phyloP scores from a whole-genome alignment of 805 yeast species.

The Naumovozyma castellii region DNA sequence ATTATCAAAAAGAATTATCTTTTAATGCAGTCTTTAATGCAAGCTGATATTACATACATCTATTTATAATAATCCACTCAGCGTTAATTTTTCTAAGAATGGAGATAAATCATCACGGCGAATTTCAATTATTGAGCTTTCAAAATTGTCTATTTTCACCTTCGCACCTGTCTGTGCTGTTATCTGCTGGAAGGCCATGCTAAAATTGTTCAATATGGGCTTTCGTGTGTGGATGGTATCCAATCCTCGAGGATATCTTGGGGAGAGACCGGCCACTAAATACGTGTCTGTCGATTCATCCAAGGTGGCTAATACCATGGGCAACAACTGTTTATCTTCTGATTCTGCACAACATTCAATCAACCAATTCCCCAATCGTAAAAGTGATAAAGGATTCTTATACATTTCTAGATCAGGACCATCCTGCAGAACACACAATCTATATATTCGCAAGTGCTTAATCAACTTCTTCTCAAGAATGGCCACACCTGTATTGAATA shows the following conservation, averaged over 20 bases:
- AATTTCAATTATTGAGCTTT: constrained; percentile 85
- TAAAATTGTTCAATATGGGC: constrained; percentile 66
- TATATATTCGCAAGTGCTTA: constrained; percentile 67
- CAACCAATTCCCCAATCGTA: constrained; percentile 84
- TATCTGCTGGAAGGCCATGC: constrained; percentile 83
- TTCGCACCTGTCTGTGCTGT: constrained; percentile 79
- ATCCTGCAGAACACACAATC: constrained; percentile 82
- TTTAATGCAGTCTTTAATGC: not conserved
- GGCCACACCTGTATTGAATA: constrained; percentile 84
- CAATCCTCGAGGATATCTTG: constrained; percentile 56
- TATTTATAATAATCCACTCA: constrained; percentile 49
- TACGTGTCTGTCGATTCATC: constrained; percentile 68
- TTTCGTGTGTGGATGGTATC: constrained; percentile 26
- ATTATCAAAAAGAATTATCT: not conserved
- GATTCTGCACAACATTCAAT: constrained; percentile 80
- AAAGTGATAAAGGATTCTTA: constrained; percentile 75
- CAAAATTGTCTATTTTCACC: constrained; percentile 88
- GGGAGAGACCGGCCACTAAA: constrained; percentile 82
- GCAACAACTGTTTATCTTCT: constrained; percentile 53
- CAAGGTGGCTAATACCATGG: constrained; percentile 77
- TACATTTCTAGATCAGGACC: constrained; percentile 75
- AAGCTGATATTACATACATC: not conserved
- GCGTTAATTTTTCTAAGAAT: constrained; percentile 72
- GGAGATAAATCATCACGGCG: constrained; percentile 80
- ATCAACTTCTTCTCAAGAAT: constrained; percentile 73